Evolutionary conservation across 805 yeast genomes (phyloP).

Genomic region (Torulaspora gathmanii): DNA sequence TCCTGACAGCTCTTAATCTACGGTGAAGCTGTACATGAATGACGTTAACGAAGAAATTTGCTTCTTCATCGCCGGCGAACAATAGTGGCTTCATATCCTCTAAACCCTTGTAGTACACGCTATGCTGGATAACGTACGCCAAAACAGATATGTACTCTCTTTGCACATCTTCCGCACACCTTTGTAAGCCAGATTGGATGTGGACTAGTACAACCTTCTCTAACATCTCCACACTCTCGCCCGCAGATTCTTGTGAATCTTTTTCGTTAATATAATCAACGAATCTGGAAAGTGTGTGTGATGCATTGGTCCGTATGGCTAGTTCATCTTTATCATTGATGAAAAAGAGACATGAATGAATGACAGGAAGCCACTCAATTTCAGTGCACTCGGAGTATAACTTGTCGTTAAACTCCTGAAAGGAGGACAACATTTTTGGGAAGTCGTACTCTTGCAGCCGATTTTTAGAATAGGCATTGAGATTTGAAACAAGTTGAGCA

Average conservation of each 20-base stretch:
- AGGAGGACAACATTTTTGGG: constrained; percentile 66
- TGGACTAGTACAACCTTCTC: constrained; percentile 58
- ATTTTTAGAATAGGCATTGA: constrained; percentile 63
- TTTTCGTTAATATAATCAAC: constrained; percentile 50
- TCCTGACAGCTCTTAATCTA: constrained; percentile 76
- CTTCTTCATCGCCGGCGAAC: constrained; percentile 70
- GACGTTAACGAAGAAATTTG: constrained; percentile 71
- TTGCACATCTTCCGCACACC: constrained; percentile 54
- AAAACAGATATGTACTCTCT: constrained; percentile 66
- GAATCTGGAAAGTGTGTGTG: constrained; percentile 57
- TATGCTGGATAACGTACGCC: constrained; percentile 52
- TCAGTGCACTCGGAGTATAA: constrained; percentile 42
- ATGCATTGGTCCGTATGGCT: constrained; percentile 73
- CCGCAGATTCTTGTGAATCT: constrained; percentile 28
- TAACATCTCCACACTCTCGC: constrained; percentile 37
- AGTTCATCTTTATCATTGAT: constrained; percentile 75
- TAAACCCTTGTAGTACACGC: constrained; percentile 46
- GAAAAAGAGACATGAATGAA: constrained; percentile 63
- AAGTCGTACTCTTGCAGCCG: constrained; percentile 75
- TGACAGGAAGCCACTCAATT: constrained; percentile 73
- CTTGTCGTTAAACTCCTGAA: constrained; percentile 56
- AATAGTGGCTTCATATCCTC: constrained; percentile 62
- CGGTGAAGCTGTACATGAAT: constrained; percentile 80
- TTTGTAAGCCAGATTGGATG: constrained; percentile 62
- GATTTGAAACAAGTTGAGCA: constrained; percentile 51